Evolutionary conservation across 345 rosid genomes (phyloP), one percentile per base, ranked within the genome.

Genomic region (Erucastrum elatum): DNA sequence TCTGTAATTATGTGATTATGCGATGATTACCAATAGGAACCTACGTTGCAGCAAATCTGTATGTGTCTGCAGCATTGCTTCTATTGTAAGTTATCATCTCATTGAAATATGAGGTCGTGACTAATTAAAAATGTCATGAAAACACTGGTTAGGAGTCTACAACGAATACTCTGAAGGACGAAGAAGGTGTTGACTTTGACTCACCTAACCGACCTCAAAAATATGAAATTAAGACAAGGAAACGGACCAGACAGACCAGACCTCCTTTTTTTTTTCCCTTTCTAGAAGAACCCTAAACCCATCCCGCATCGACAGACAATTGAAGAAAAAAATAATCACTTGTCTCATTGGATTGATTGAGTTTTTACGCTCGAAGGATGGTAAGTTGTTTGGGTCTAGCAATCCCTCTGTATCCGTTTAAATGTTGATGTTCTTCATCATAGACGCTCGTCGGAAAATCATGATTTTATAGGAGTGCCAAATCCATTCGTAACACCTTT

Each of bases 201-300:
- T 69, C 8, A 34, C 65, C 1, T 16, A 74, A 64, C 79, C 70
- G 81, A 70, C 75, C 8, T 2, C 79, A 27, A 74, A 73, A 17
- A 41, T 4, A 30, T n/a, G 35, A 26, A 63, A 44, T 21, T 58
- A 67, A 26, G 68, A 27, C 3, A 26, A 13, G 10, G 64, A 39
- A 12, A 9, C 33, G 9, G 46, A 39, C 11, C 11, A 13, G 15
- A 41, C 15, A 0, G 11, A 15, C 4, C 33, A 27, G 63, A 59
- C 3, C 31, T 26, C 12, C 12, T 6, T 17, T 17, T 11, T 51
- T 16, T 17, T 8, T 56, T 25, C 3, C 9, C 8, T 21, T 5
- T 30, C 49, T 33, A 2, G 69, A 78, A 79, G 78, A 79, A 35
- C 75, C 82, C 78, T 74, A 79, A 74, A 35, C 51, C 79, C 70